These are phyloP conservation scores for Coccomyxa subellipsoidea DNA, from an alignment of 163 green algal species.

Conservation along the genomic window DNA sequence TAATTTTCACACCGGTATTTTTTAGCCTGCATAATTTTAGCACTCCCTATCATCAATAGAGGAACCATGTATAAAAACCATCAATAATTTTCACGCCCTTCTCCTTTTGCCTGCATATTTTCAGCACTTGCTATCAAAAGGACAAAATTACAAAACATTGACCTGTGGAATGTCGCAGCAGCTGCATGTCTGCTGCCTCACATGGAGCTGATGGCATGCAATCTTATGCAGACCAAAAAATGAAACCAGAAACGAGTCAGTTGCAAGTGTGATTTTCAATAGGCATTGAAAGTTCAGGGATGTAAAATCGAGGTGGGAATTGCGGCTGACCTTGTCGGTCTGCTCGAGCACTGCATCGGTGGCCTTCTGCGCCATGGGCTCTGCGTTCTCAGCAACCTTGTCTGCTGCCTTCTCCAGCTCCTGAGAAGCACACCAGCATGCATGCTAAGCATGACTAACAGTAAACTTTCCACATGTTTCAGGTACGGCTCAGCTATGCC, in stretches of 20 bases:
- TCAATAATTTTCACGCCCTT: background rate
- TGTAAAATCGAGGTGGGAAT: background rate
- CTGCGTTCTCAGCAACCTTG: slow-evolving; percentile 9
- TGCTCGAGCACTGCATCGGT: background rate
- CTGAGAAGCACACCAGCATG: background rate
- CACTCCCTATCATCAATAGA: background rate
- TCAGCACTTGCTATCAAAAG: background rate
- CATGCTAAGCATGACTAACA: background rate
- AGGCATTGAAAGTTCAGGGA: background rate
- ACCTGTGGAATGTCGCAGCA: slow-evolving; percentile 13
- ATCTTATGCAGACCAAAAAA: too few species aligned
- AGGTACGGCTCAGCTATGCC: too few species aligned
- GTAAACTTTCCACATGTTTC: too few species aligned
- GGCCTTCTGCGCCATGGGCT: background rate
- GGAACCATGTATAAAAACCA: background rate
- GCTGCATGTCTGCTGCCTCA: too few species aligned
- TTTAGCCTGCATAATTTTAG: background rate
- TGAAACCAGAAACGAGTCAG: too few species aligned
- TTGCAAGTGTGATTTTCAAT: too few species aligned
- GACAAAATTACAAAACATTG: background rate
- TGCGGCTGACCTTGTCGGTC: background rate
- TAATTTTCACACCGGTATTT: background rate
- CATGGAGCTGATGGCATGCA: too few species aligned
- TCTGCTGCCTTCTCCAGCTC: background rate
- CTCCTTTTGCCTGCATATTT: background rate